Percentiles rank a stretch among this genome's conserved stretches.
Conservation (phyloP, 345 rosid genomes). For the Populus davidiana region DNA sequence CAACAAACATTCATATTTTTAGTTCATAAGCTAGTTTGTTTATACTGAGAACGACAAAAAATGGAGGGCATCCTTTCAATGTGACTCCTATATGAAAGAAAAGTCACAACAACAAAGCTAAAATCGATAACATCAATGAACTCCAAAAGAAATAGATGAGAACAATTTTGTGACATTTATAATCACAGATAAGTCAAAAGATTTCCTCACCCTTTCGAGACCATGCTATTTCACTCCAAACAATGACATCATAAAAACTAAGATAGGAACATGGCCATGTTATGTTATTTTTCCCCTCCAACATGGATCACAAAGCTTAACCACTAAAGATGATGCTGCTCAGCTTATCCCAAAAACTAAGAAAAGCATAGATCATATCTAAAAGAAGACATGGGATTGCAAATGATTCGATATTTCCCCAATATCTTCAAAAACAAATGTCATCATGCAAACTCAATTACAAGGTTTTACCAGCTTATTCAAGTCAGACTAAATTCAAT, state of each 20-base stretch:
- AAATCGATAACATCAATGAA: background rate
- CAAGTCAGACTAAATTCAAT: background rate
- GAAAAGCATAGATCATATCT: background rate
- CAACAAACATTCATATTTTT: background rate
- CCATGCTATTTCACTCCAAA: background rate
- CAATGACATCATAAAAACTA: background rate
- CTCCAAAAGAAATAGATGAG: background rate
- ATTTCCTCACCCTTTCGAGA: background rate
- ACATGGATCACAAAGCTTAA: background rate
- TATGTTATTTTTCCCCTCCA: background rate
- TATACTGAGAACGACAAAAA: background rate
- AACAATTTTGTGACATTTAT: background rate
- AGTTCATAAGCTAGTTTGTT: background rate
- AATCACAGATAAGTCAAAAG: background rate
- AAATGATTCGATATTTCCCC: background rate
- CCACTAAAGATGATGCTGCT: background rate
- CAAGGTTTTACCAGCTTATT: background rate
- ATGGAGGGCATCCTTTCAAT: background rate
- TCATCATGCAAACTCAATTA: background rate
- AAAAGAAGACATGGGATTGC: background rate
- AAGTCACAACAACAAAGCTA: background rate
- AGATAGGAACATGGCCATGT: background rate
- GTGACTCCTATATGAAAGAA: background rate
- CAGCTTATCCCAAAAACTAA: background rate
- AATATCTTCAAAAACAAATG: background rate